Percentiles rank a stretch among this genome's conserved stretches.
Evolutionary conservation across 805 yeast species (phyloP).

Genomic region (Metschnikowia dekortorum): DNA sequence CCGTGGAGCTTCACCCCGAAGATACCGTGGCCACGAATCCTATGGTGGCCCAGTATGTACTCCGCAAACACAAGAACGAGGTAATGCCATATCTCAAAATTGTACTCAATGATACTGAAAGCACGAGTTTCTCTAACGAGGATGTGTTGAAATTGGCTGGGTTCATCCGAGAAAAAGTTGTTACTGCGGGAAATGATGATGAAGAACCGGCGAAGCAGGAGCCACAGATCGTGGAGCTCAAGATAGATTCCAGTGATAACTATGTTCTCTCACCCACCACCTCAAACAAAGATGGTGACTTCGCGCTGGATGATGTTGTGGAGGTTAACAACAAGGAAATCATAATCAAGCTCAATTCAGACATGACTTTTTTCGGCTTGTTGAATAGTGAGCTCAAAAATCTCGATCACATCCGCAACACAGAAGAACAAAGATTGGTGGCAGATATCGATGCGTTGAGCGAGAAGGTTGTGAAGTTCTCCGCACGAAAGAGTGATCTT

Average conservation of each 20-base stretch:
- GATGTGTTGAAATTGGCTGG: slow-evolving; percentile 26
- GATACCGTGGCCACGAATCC: slow-evolving; percentile 36
- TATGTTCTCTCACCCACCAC: slow-evolving; percentile 27
- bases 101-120: slow-evolving; percentile 27
- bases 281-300: slow-evolving; percentile 7
- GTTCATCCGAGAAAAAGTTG: slow-evolving; percentile 26
- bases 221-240: slow-evolving; percentile 25
- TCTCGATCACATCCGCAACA: slow-evolving; percentile 40
- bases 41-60: slow-evolving; percentile 39
- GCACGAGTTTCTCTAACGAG: slow-evolving; percentile 27
- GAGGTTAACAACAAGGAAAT: slow-evolving; percentile 27
- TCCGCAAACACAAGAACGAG: slow-evolving; percentile 26
- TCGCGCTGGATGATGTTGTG: slow-evolving; percentile 8
- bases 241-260: slow-evolving; percentile 23
- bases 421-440: slow-evolving; percentile 42
- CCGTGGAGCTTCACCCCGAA: slow-evolving; percentile 30
- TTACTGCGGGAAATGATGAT: slow-evolving; percentile 21
- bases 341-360: slow-evolving; percentile 48
- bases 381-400: slow-evolving; percentile 50
- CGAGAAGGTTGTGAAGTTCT: slow-evolving; percentile 18
- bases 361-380: slow-evolving; percentile 56
- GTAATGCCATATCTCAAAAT: slow-evolving; percentile 39
- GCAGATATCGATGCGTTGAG: slow-evolving; percentile 42
- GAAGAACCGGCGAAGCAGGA: slow-evolving; percentile 6
- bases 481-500: slow-evolving; percentile 47